Evolutionary conservation across 192 early-diverging fungal genomes (phyloP).

Genomic region (Backusella morwellensis): DNA sequence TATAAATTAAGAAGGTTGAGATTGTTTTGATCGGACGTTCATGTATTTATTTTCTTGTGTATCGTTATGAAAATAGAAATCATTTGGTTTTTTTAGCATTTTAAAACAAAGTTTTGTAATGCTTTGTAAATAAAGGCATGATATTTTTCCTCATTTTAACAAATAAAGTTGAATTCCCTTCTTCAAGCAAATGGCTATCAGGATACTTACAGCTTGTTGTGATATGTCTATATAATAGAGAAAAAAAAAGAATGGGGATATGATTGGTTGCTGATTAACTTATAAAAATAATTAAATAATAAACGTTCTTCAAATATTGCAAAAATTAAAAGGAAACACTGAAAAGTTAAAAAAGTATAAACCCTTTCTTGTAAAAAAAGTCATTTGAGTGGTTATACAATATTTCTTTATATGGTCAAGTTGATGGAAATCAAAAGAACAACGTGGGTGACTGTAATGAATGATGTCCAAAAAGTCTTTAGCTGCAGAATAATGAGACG

Average conservation of each 20-base stretch:
- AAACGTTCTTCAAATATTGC: neutral
- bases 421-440: neutral
- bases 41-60: neutral
- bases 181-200: too few species aligned
- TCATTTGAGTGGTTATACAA: neutral
- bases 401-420: neutral
- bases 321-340: neutral
- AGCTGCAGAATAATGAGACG: neutral
- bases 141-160: too few species aligned
- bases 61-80: neutral
- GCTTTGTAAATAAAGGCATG: too few species aligned
- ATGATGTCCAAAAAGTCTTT: neutral
- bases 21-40: neutral
- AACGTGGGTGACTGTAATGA: neutral
- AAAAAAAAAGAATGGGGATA: neutral
- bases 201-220: neutral
- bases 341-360: neutral
- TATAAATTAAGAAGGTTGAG: neutral
- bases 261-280: neutral
- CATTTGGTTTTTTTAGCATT: neutral
- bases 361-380: neutral
- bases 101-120: neutral
- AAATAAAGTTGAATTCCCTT: too few species aligned
- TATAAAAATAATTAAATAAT: neutral
- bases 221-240: neutral